These are phyloP conservation scores for Phytophthora nicotianae DNA, from an alignment of 352 stramenopile genomes.

Conservation along the genomic window DNA sequence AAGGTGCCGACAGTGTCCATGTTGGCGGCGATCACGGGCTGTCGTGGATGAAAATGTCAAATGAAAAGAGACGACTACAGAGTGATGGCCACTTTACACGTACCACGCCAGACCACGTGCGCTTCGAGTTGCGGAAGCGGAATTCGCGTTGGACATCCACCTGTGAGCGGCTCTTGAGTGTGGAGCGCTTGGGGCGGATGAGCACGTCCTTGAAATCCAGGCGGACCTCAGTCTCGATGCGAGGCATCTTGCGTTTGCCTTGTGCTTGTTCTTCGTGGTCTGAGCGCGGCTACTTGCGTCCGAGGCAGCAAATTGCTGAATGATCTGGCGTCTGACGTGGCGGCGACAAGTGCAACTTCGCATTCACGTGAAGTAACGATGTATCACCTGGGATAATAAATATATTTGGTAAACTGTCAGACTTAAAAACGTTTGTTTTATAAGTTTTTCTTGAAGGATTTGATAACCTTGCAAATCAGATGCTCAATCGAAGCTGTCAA, in stretches of 20 bases:
- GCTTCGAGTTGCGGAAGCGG: constrained; percentile 79
- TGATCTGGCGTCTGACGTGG: constrained; percentile 29
- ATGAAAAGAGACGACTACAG: background rate
- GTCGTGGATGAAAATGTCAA: background rate
- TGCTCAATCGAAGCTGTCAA: background rate
- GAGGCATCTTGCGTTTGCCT: constrained; percentile 60
- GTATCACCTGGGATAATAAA: background rate
- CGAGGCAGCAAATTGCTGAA: constrained; percentile 39
- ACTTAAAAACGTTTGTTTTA: background rate
- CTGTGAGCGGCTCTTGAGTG: constrained; percentile 88
- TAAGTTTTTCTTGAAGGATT: background rate
- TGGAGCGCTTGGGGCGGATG: constrained; percentile 93
- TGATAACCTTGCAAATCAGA: constrained; percentile 3
- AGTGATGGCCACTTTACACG: constrained; percentile 8
- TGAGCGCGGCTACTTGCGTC: constrained; percentile 24
- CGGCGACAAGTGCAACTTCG: constrained; percentile 20
- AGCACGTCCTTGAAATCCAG: constrained; percentile 95
- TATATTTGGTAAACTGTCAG: background rate
- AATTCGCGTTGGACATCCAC: constrained; percentile 78
- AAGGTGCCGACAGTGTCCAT: constrained; percentile 94
- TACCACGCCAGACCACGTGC: constrained; percentile 76
- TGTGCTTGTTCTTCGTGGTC: constrained; percentile 7
- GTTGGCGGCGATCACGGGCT: constrained; percentile 91
- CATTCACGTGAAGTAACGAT: constrained; percentile 18
- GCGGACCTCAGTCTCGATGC: constrained; percentile 90